These are phyloP conservation scores for Dioscorea alata DNA, from an alignment of 106 monocot species.

Conservation along the genomic window DNA sequence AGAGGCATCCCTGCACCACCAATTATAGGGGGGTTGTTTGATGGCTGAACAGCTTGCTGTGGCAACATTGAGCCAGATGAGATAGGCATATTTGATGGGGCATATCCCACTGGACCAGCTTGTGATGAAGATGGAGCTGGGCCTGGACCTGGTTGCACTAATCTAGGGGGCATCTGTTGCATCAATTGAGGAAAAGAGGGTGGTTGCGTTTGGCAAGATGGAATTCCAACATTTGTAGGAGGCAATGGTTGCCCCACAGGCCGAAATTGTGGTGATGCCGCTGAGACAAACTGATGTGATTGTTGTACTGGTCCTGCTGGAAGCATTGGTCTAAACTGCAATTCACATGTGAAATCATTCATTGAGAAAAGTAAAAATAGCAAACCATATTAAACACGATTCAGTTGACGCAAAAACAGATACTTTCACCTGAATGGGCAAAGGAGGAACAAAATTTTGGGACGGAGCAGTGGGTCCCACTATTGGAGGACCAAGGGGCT, in stretches of 20 bases:
- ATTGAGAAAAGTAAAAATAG: background rate
- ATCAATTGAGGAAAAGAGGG: background rate
- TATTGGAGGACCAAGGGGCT: background rate
- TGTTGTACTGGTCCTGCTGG: background rate
- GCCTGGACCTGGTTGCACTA: background rate
- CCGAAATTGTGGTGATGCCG: conserved; percentile 2
- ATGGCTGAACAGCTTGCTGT: background rate
- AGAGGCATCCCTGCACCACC: background rate
- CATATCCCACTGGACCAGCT: background rate
- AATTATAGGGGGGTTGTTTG: background rate
- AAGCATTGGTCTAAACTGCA: conserved; percentile 9
- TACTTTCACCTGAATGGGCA: conserved; percentile 6
- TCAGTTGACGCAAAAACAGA: background rate
- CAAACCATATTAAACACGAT: background rate
- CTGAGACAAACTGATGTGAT: conserved; percentile 2
- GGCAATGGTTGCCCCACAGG: conserved; percentile 6
- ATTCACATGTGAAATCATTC: background rate
- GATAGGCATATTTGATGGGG: background rate
- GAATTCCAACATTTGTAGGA: background rate
- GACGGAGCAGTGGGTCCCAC: conserved; percentile 4
- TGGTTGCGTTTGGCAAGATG: background rate
- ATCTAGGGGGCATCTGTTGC: background rate
- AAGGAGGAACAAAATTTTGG: conserved; percentile 5
- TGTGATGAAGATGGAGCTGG: conserved; percentile 2
- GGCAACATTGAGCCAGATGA: background rate